phyloP scores from a whole-genome alignment of 2,329 filamentous ascomycete genomes.

The Fusarium decemcellulare region DNA sequence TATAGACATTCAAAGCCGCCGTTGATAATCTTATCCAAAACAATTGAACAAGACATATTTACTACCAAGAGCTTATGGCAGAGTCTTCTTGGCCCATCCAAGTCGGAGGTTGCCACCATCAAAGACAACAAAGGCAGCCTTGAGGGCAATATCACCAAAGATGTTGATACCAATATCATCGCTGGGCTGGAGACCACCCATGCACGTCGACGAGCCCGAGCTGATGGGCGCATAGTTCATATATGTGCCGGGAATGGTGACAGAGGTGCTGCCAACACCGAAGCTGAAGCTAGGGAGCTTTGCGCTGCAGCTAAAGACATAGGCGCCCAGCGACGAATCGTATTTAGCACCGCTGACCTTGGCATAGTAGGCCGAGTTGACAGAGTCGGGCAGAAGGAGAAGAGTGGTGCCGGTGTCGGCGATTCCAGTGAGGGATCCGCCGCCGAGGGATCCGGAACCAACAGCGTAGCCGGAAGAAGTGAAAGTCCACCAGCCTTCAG shows the following conservation, averaged over 20 bases:
- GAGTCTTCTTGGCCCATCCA: conserved; percentile 41
- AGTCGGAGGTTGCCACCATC: conserved; percentile 54
- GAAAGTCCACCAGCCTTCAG: conserved; percentile 76
- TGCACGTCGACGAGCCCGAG: conserved; percentile 65
- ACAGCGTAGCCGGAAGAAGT: conserved; percentile 42
- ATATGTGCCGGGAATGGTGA: conserved; percentile 68
- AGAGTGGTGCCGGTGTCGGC: conserved; percentile 75
- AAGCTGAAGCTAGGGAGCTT: conserved; percentile 66
- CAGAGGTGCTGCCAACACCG: conserved; percentile 70
- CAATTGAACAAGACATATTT: too few relatives aligned
- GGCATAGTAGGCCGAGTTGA: conserved; percentile 61
- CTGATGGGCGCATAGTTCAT: conserved; percentile 66
- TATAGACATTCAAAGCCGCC: too few relatives aligned
- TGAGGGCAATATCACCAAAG: conserved; percentile 73
- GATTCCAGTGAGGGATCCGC: conserved; percentile 57
- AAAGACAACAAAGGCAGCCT: conserved; percentile 72
- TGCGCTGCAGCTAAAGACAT: conserved; percentile 62
- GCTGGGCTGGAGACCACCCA: conserved; percentile 77
- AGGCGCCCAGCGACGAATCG: conserved; percentile 44
- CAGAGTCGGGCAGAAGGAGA: conserved; percentile 68
- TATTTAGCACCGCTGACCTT: conserved; percentile 27
- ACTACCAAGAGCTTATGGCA: neutral
- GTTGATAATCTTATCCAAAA: too few relatives aligned
- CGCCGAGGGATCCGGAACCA: conserved; percentile 49
- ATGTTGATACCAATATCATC: conserved; percentile 64